These are phyloP conservation scores for Uronychia binucleata DNA, from an alignment of 73 alveolate genomes.

Conservation along the genomic window DNA sequence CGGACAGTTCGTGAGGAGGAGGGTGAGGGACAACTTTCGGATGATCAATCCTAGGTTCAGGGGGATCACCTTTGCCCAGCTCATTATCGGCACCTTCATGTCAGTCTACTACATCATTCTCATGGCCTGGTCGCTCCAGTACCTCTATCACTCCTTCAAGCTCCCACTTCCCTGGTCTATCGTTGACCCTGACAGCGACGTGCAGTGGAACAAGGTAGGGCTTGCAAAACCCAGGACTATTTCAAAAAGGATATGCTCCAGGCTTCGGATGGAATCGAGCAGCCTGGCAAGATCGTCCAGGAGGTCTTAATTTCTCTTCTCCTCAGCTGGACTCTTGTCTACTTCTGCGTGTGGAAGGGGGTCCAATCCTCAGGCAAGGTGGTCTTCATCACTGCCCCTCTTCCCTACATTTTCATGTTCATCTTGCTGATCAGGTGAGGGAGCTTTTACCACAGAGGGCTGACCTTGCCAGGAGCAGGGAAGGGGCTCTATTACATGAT, in stretches of 20 bases:
- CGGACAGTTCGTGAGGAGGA: slow-evolving; percentile 53
- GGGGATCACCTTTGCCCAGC: slow-evolving; percentile 28
- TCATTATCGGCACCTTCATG: slow-evolving; percentile 18
- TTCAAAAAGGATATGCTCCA: slow-evolving; percentile 4
- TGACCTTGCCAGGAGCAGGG: slow-evolving; percentile 52
- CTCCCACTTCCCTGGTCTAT: slow-evolving; percentile 65
- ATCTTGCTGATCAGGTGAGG: slow-evolving; percentile 35
- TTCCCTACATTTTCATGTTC: slow-evolving; percentile 55
- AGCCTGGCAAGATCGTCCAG: slow-evolving; percentile 31
- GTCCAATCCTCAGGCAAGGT: slow-evolving; percentile 52
- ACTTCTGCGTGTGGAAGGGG: slow-evolving; percentile 50
- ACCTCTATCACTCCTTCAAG: slow-evolving; percentile 50
- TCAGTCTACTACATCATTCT: slow-evolving; percentile 22
- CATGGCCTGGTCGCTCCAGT: slow-evolving; percentile 61
- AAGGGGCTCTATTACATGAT: slow-evolving; percentile 53
- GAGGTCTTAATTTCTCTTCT: slow-evolving; percentile 32
- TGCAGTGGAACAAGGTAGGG: slow-evolving; percentile 4
- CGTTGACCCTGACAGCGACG: slow-evolving; percentile 5
- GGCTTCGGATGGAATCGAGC: background rate
- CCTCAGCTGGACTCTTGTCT: slow-evolving; percentile 11
- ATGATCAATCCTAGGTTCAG: slow-evolving; percentile 30
- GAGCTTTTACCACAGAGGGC: slow-evolving; percentile 25
- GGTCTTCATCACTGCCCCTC: slow-evolving; percentile 58
- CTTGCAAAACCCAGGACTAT: background rate
- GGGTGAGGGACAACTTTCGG: slow-evolving; percentile 35